Conservation (phyloP, 305 asterid genomes). For the Ajuga reptans region DNA sequence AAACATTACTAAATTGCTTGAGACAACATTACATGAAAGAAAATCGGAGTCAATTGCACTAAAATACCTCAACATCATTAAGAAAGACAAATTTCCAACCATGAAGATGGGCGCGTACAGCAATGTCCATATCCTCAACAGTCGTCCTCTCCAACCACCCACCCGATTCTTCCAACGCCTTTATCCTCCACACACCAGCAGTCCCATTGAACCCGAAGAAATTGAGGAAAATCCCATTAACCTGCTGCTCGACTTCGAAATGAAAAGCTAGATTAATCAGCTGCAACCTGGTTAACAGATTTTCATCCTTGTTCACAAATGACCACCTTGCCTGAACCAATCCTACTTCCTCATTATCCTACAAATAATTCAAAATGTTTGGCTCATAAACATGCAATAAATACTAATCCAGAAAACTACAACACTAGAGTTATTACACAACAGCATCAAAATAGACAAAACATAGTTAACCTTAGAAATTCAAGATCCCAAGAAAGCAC, state of each 20-base stretch:
- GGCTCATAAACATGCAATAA: conserved; percentile 19
- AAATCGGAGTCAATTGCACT: neutral
- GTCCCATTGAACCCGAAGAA: conserved; percentile 95
- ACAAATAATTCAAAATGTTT: conserved; percentile 30
- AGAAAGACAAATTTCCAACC: conserved; percentile 86
- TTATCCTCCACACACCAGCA: conserved; percentile 91
- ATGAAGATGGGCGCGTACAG: conserved; percentile 79
- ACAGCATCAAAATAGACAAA: neutral
- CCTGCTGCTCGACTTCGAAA: conserved; percentile 95
- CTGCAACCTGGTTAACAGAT: conserved; percentile 78
- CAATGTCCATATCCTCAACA: conserved; percentile 89
- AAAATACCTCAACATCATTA: conserved; percentile 77
- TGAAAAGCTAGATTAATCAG: conserved; percentile 78
- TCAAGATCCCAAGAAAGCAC: neutral
- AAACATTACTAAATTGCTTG: neutral
- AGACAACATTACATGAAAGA: neutral
- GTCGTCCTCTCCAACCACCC: conserved; percentile 97
- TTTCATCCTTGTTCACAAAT: conserved; percentile 90
- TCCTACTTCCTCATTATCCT: conserved; percentile 84
- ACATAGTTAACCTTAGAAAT: neutral
- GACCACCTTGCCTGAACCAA: conserved; percentile 97
- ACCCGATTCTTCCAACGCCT: conserved; percentile 87
- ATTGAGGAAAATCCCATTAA: conserved; percentile 68
- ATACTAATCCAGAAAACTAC: conserved; percentile 1
- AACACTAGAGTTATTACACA: neutral